phyloP scores from a whole-genome alignment of 495 filamentous ascomycete genomes.

The Talaromyces trachyspermus region DNA sequence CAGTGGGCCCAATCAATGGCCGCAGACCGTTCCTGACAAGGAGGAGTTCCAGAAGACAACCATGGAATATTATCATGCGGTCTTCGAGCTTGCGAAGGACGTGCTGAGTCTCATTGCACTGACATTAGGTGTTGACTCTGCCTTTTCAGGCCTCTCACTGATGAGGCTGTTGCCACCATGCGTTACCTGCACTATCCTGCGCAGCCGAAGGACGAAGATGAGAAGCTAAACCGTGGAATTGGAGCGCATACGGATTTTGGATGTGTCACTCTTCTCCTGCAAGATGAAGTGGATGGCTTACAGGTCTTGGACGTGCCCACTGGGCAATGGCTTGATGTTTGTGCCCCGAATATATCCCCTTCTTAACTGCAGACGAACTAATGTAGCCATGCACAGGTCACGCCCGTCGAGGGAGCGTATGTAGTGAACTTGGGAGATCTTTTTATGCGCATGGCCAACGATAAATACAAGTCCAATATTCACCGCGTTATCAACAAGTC shows the following conservation, averaged over 20 bases:
- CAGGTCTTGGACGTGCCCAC: slow-evolving; percentile 46
- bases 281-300: slow-evolving; percentile 40
- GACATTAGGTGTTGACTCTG: slow-evolving; percentile 27
- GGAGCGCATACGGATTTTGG: slow-evolving; percentile 44
- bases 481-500: slow-evolving; percentile 46
- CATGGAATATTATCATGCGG: slow-evolving; percentile 41
- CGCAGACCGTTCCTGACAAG: slow-evolving; percentile 27
- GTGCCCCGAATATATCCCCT: slow-evolving; percentile 15
- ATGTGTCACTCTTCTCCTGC: slow-evolving; percentile 37
- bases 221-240: slow-evolving; percentile 30
- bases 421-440: slow-evolving; percentile 52
- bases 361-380: background rate
- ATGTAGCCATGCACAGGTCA: slow-evolving; percentile 27
- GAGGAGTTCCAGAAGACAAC: slow-evolving; percentile 38
- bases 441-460: slow-evolving; percentile 55
- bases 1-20: slow-evolving; percentile 45
- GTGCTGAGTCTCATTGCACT: slow-evolving; percentile 21
- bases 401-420: slow-evolving; percentile 40
- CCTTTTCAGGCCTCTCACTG: slow-evolving; percentile 25
- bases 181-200: slow-evolving; percentile 37
- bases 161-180: slow-evolving; percentile 34
- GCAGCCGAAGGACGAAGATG: slow-evolving; percentile 33
- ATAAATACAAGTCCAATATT: slow-evolving; percentile 47
- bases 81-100: slow-evolving; percentile 26
- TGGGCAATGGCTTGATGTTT: slow-evolving; percentile 37